phyloP scores from a whole-genome alignment of 2,329 filamentous ascomycete species.

The Microdochium paspali region DNA sequence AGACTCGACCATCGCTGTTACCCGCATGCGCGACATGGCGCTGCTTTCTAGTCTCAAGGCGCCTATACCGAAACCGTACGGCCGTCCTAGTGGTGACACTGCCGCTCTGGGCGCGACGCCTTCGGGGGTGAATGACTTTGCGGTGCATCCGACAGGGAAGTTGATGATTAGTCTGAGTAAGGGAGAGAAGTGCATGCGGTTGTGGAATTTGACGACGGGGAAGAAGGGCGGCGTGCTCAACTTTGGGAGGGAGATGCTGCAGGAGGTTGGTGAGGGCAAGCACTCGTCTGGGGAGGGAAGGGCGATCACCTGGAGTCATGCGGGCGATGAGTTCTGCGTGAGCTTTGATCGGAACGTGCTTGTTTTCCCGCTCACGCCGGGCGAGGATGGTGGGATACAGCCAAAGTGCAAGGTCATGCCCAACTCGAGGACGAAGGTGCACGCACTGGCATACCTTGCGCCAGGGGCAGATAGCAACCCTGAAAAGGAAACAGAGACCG shows the following conservation, averaged over 20 bases:
- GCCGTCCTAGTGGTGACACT: slow-evolving; percentile 83
- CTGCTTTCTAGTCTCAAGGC: slow-evolving; percentile 82
- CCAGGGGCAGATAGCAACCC: slow-evolving; percentile 29
- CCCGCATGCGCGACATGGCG: slow-evolving; percentile 81
- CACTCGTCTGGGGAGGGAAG: slow-evolving; percentile 75
- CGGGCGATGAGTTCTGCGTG: slow-evolving; percentile 74
- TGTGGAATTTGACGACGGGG: slow-evolving; percentile 95
- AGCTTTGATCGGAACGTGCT: slow-evolving; percentile 79
- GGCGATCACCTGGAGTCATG: slow-evolving; percentile 68
- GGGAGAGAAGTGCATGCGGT: slow-evolving; percentile 80
- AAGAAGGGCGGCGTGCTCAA: slow-evolving; percentile 91
- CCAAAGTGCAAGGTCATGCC: slow-evolving; percentile 67
- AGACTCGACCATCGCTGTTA: slow-evolving; percentile 85
- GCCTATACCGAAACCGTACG: slow-evolving; percentile 70
- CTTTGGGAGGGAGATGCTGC: slow-evolving; percentile 65
- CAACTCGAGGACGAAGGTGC: slow-evolving; percentile 65
- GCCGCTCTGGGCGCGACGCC: slow-evolving; percentile 72
- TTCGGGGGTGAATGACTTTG: slow-evolving; percentile 88
- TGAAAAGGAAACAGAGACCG: background rate
- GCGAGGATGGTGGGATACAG: slow-evolving; percentile 38
- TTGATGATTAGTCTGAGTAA: slow-evolving; percentile 89
- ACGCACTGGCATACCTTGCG: slow-evolving; percentile 67
- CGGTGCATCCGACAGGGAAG: slow-evolving; percentile 93
- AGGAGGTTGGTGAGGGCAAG: slow-evolving; percentile 66
- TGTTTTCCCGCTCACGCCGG: slow-evolving; percentile 26